Conservation (phyloP, 768 basidiomycete species). For the Udeniomyces megalosporus region DNA sequence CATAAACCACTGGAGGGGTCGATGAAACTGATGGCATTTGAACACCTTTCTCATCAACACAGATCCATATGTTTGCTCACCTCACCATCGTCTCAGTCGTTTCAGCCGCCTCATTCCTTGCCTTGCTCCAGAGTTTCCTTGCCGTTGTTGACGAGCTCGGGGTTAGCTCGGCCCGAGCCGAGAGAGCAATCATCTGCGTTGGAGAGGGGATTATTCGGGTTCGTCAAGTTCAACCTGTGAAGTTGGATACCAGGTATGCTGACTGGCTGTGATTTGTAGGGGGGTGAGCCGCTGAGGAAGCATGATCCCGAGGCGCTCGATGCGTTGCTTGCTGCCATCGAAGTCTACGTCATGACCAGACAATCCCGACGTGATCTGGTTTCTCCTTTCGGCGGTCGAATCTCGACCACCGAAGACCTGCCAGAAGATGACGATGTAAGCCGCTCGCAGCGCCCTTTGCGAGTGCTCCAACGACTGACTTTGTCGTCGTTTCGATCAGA, state of each 20-base stretch:
- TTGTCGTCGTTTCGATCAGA: constrained; percentile 31
- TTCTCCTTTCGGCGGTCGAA: constrained; percentile 3
- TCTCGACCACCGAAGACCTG: neutral
- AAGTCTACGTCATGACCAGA: constrained; percentile 47
- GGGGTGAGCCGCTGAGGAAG: constrained; percentile 50
- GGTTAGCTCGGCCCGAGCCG: constrained; percentile 39
- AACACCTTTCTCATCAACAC: neutral
- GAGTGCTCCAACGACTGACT: no score
- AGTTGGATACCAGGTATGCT: neutral
- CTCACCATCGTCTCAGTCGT: constrained; percentile 55
- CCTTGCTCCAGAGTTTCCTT: constrained; percentile 66
- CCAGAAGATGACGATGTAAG: constrained; percentile 12
- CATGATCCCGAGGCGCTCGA: constrained; percentile 43
- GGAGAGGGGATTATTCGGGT: constrained; percentile 26
- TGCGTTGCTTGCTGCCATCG: constrained; percentile 56
- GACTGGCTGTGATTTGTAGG: constrained; percentile 19
- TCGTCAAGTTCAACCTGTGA: neutral
- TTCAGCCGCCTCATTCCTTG: constrained; percentile 58
- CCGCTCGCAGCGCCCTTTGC: neutral
- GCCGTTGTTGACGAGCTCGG: constrained; percentile 79
- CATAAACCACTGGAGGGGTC: neutral
- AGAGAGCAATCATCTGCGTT: constrained; percentile 24
- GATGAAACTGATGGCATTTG: neutral
- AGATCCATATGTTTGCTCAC: constrained; percentile 92
- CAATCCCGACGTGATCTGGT: constrained; percentile 27